Conservation (phyloP, 1,284 basidiomycete genomes). For the Boletus albobrunnescens region DNA sequence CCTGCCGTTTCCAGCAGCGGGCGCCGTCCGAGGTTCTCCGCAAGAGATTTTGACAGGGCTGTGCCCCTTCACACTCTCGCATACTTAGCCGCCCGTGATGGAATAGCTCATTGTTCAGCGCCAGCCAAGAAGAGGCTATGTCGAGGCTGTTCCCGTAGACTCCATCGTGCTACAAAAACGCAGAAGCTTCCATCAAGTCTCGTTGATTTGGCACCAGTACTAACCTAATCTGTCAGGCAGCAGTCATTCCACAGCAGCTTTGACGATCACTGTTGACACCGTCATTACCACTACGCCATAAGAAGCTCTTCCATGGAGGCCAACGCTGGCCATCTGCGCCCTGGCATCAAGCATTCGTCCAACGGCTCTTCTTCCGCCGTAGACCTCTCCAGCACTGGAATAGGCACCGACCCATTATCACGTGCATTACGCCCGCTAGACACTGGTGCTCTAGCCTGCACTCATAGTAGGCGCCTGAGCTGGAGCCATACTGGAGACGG, state of each 20-base stretch:
- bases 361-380: conserved; percentile 46
- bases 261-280: too few relatives aligned
- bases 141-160: not conserved
- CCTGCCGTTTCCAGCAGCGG: too few relatives aligned
- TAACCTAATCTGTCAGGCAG: too few relatives aligned
- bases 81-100: too few relatives aligned
- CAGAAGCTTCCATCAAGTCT: too few relatives aligned
- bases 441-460: conserved; percentile 30
- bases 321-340: conserved; percentile 1
- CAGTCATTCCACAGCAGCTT: too few relatives aligned
- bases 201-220: too few relatives aligned
- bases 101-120: too few relatives aligned
- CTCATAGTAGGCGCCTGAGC: conserved; percentile 53
- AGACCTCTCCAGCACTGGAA: conserved; percentile 45
- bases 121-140: not conserved
- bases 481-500: conserved; percentile 48
- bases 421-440: conserved; percentile 49
- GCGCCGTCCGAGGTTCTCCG: too few relatives aligned
- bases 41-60: too few relatives aligned
- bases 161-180: not conserved
- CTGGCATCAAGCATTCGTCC: conserved; percentile 9
- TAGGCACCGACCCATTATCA: conserved; percentile 43
- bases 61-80: too few relatives aligned
- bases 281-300: too few relatives aligned
- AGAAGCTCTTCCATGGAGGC: conserved; percentile 14